Percentiles rank a stretch among this genome's conserved stretches.
Conservation (phyloP, 1,284 basidiomycete genomes). For the Anthracocystis panici-leucophaei region DNA sequence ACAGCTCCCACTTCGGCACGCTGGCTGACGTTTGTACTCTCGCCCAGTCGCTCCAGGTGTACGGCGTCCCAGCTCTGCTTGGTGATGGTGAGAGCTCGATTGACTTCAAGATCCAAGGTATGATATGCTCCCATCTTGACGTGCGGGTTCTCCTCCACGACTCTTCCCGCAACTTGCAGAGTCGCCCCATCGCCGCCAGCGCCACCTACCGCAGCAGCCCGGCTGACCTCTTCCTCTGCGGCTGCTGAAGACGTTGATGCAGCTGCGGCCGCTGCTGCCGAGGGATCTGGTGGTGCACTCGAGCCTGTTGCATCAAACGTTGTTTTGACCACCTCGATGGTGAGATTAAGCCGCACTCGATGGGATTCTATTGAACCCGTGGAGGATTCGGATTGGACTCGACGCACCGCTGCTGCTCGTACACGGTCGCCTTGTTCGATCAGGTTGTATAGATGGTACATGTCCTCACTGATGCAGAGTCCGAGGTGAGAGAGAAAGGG, state of each 20-base stretch:
- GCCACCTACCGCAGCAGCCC: conserved; percentile 39
- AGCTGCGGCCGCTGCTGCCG: conserved; percentile 34
- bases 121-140: conserved; percentile 96
- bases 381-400: conserved; percentile 78
- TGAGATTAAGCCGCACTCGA: conserved; percentile 86
- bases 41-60: conserved; percentile 83
- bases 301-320: conserved; percentile 68
- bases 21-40: conserved; percentile 88
- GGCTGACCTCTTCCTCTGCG: conserved; percentile 48
- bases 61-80: conserved; percentile 93
- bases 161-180: conserved; percentile 87
- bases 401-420: conserved; percentile 87
- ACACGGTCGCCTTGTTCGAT: conserved; percentile 84
- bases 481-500: neutral
- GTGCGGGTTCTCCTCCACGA: conserved; percentile 88
- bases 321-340: conserved; percentile 79
- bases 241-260: conserved; percentile 27
- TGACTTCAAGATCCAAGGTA: conserved; percentile 91
- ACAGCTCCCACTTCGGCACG: conserved; percentile 97
- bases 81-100: conserved; percentile 90
- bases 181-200: conserved; percentile 70
- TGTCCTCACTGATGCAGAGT: conserved; percentile 78
- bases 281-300: conserved; percentile 60
- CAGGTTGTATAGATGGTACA: conserved; percentile 99
- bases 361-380: conserved; percentile 95